Evolutionary conservation across 2,329 filamentous ascomycete species (phyloP), one percentile per base, ranked within the genome.

Genomic region (Knufia petricola): DNA sequence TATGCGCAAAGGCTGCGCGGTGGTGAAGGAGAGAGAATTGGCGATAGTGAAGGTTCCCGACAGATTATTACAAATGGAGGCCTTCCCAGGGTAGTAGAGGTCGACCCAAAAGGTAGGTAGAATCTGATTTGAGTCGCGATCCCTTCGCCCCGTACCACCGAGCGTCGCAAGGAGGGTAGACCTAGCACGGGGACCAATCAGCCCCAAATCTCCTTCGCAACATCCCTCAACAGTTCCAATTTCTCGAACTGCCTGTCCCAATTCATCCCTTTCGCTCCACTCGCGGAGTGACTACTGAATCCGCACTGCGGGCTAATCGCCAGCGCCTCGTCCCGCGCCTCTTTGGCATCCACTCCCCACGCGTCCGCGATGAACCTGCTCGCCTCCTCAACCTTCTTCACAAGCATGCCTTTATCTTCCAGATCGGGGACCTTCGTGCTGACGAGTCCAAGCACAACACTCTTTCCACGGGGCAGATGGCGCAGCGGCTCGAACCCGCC

Each of bases 201-300:
- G 32, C 39, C n/a, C 85, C 84, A 89, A 50, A 88, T 76, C 59
- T 82, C 78, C 60, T 87, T 77, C 2, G 85, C 84, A 59, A 89
- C 79, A 57, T 79, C 71, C 54, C 84, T 76, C 15, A 88, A 82
- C 46, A 89, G 67, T 55, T 76, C 70, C 59, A 89, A 66, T 70
- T 88, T 89, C 64, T 76, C 78, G 67, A 78, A 78, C 80, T 88
- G 82, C 53, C 85, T 83, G 39, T 85, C 77, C 53, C 78, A 70
- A 19, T 73, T 76, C 47, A 89, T 70, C 12, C 78, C 75, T 61
- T 89, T 87, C 0, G 84, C 85, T 58, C 76, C 79, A 56, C 82
- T 79, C 6, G 42, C 26, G 24, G 51, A 50, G 62, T 89, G 84
- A 30, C 80, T 85, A 30, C 83, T 85, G 64, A 85, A 85, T 4